A percentile compares a stretch with the other conserved stretches of the same genome.
phyloP scores from a whole-genome alignment of 176 grass and related monocot genomes.

The Rhynchospora tenuis region DNA sequence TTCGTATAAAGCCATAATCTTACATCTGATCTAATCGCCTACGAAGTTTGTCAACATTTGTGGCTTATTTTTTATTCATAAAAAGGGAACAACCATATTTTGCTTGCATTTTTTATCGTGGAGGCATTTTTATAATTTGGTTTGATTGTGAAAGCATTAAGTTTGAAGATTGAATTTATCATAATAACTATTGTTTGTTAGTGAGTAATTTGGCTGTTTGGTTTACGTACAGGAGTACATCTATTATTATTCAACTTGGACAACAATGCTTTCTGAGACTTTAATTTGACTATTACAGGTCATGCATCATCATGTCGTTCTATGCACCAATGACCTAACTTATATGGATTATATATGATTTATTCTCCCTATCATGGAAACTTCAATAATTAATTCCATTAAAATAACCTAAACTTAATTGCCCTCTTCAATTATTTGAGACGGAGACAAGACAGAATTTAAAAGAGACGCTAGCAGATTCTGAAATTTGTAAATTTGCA shows the following conservation, averaged over 20 bases:
- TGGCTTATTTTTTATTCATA: neutral
- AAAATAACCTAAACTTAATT: neutral
- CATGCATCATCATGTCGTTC: neutral
- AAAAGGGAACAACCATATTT: neutral
- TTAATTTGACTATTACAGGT: neutral
- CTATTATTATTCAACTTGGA: neutral
- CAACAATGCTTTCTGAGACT: neutral
- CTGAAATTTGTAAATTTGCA: neutral
- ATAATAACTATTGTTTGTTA: neutral
- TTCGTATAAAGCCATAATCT: too few relatives aligned
- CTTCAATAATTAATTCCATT: neutral
- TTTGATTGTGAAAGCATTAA: neutral
- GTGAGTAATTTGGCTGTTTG: neutral
- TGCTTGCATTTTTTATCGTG: neutral
- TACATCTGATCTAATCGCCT: too few relatives aligned
- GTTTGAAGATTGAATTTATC: neutral
- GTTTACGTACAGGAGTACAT: neutral
- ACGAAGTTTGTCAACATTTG: neutral
- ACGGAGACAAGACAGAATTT: neutral
- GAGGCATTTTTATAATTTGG: neutral
- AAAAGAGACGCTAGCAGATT: neutral
- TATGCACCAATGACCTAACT: neutral
- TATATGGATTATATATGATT: neutral
- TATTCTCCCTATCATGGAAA: neutral
- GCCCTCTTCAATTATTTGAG: neutral